A percentile compares a stretch with the other conserved stretches of the same genome.
phyloP scores from a whole-genome alignment of 139 green algal species.

The Picochlorum sp. region DNA sequence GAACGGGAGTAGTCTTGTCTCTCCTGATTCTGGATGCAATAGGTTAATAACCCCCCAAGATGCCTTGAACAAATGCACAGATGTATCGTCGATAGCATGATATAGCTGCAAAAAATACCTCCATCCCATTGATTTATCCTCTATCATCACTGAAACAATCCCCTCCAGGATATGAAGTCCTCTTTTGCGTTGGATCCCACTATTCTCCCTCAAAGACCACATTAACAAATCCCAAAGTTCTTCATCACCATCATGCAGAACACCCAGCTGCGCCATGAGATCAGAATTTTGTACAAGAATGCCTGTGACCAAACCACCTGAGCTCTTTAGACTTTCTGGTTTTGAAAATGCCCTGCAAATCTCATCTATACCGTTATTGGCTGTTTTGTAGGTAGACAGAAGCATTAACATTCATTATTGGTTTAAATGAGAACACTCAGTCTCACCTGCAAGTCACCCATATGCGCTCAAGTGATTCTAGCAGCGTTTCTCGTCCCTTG shows the following conservation, averaged over 20 bases:
- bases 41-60: slow-evolving; percentile 3
- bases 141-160: background rate
- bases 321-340: too few relatives aligned
- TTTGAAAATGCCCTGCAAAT: too few relatives aligned
- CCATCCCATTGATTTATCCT: slow-evolving; percentile 2
- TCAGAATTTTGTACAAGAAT: background rate
- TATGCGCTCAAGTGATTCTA: too few relatives aligned
- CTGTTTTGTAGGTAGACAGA: too few relatives aligned
- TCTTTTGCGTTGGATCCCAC: slow-evolving; percentile 11
- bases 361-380: too few relatives aligned
- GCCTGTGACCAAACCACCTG: background rate
- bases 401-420: too few relatives aligned
- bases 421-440: too few relatives aligned
- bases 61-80: slow-evolving; percentile 11
- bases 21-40: slow-evolving; percentile 3
- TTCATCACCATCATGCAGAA: background rate
- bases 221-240: slow-evolving; percentile 6
- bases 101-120: slow-evolving; percentile 8
- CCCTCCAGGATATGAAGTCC: slow-evolving; percentile 10
- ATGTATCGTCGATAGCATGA: slow-evolving; percentile 11
- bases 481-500: too few relatives aligned
- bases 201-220: background rate
- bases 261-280: background rate
- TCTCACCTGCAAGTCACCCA: too few relatives aligned
- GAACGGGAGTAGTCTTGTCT: background rate